Evolutionary conservation across 2,329 filamentous ascomycete species (phyloP), one percentile per base, ranked within the genome.

Genomic region (Aspergillus persii): DNA sequence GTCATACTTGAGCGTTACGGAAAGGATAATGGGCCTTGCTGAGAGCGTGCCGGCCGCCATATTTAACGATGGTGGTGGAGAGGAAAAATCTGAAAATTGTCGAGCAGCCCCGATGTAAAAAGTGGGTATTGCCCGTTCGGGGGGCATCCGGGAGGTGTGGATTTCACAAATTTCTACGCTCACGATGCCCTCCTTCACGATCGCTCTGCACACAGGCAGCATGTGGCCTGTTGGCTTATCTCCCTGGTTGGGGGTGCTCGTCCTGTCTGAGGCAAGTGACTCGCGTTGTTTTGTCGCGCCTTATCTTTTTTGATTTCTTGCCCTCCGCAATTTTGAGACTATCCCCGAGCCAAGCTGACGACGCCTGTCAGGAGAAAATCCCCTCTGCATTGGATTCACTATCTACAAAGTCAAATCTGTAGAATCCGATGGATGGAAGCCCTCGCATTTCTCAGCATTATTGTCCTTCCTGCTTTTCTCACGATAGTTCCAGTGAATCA

Each of bases 111-210:
- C 53, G 41, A 41, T 49, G 53, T 50, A 41, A 56, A 56, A 56
- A 56, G 53, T 56, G 53, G 53, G 53, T 56, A 56, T 56, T 39
- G 29, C 44, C 46, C n/a, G 29, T 56, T 50, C 53, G 53, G 53
- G 53, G 29, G 30, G 53, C 41, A 56, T 56, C 53, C 51, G 36
- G 36, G 36, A 6, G 36, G 36, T 41, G 36, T 41, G 36, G 36
- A 41, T 41, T 41, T 41, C 30, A 6, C 12, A 41, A 41, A n/a
- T 15, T 41, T 41, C 36, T 41, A 41, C 36, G 18, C 18, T 23
- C 18, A n/a, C 36, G 36, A 41, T n/a, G 36, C 36, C 33, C 33
- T 31, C 36, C 36, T 5, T 41, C 36, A 15, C 36, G 15, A 41
- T 15, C 15, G 6, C 36, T 41, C 12, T 15, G 36, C 36, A 23